Base-by-base conservation (phyloP, 768 basidiomycete species). In the Pilatotrama ljubarskyi region DNA sequence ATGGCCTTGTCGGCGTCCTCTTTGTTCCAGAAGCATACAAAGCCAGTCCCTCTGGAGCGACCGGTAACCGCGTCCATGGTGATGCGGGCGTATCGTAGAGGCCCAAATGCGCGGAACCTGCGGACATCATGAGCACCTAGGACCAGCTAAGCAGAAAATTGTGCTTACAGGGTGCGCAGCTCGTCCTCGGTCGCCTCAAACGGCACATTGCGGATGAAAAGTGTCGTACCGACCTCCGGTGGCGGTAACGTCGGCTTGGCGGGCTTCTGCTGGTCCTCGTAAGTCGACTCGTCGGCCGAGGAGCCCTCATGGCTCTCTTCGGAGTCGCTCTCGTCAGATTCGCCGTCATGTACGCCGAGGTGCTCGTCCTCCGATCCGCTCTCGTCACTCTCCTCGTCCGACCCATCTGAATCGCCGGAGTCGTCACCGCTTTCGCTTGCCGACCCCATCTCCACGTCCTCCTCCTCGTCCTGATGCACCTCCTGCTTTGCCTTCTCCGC, bases 11-110 rank as follows among this genome's bases (percentile, higher is more conserved):
- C 88, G 15, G 95, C 95, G 63, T 95, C 90, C 63, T 86, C 90
- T 61, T 82, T 85, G 58, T 95, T 93, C 95, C 96, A 98, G 75
- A 96, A 98, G 72, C 95, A 98, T 2, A 88, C 94, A 70, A 99
- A 99, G 3, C 95, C 97, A 6, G 95, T 96, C 24, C 97, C 97
- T 46, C 94, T 82, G 22, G 96, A 94, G 46, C 95, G 87, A 17
- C 88, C 92, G 1, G 88, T 93, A 1, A 79, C 84, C 7, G 77
- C 80, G 65, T 98, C 97, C 73, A 94, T 77, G 0, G 95, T 90
- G 51, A 98, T 91, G 20, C 93, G 86, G 4, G 91, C 95, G 71
- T 98, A 99, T 22, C 95, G 90, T 17, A 99, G 78, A 5, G 93
- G 88, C 0, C 97, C 97, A 70, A 95, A 98, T 0, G 86, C 76